Evolutionary conservation across 2,329 filamentous ascomycete genomes (phyloP), one percentile per base, ranked within the genome.

Genomic region (Venturia aucupariae): DNA sequence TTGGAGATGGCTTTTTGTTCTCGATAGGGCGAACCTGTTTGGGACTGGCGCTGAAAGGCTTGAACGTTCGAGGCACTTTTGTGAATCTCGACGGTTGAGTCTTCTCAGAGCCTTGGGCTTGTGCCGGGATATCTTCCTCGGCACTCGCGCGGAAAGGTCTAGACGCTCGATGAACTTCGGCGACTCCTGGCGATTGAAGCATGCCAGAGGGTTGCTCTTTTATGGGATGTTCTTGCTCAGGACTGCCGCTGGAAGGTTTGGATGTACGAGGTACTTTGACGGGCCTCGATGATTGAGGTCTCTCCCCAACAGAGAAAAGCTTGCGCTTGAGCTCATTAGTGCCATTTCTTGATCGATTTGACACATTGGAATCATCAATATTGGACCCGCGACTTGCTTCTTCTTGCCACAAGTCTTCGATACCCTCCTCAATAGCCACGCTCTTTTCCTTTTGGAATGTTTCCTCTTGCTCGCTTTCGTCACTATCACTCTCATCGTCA

Each of bases 401-500:
- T 65, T 79, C 78, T 69, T 78, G 73, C 79, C 79, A 81, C 27
- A 81, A 74, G 63, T 81, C 79, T 22, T 71, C 72, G 8, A 44
- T 59, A 22, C 66, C 59, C 46, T 22, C 32, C 54, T 59, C 60
- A 17, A 35, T 22, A 17, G 5, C 27, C 22, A 24, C 35, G 5
- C 17, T n/a, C 13, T 35, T n/a, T 7, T 32, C 30, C 15, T 35
- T 57, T 22, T 35, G 11, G 11, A 17, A 17, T 42, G 60, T 38
- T 13, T 62, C 46, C 15, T 60, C 54, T 24, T 32, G 30, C 48
- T 61, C 44, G 41, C 22, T 19, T 35, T 63, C 35, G 46, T 62
- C 57, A 27, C 44, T 46, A 41, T n/a, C 55, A 15, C 48, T 48
- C 27, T 38, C 15, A 48, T 65, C 65, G 38, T 48, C 48, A 27